These are phyloP conservation scores for Jimgerdemannia flammicorona DNA, from an alignment of 192 early-diverging fungal species.

Conservation along the genomic window DNA sequence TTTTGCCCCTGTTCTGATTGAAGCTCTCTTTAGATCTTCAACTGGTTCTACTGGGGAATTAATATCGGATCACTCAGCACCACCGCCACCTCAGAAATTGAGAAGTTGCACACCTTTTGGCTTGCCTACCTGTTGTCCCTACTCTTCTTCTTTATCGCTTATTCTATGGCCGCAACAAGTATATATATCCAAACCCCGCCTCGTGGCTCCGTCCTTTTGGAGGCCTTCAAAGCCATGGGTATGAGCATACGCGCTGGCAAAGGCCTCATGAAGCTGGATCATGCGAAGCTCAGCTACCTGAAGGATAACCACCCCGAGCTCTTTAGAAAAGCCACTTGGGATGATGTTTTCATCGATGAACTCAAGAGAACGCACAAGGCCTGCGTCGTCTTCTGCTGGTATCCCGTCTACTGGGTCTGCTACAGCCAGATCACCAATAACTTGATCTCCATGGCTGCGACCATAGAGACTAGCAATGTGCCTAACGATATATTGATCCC, in stretches of 20 bases:
- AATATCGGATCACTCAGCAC: conserved; percentile 64
- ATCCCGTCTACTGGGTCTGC: conserved; percentile 73
- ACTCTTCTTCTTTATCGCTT: conserved; percentile 52
- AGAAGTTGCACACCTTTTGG: conserved; percentile 57
- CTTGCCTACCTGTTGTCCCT: conserved; percentile 55
- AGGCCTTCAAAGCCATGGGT: conserved; percentile 37
- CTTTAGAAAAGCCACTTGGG: conserved; percentile 45
- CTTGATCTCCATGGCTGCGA: conserved; percentile 55
- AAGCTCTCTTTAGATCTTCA: conserved; percentile 54
- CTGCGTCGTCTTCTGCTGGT: conserved; percentile 67
- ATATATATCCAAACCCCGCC: conserved; percentile 52
- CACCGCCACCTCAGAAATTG: conserved; percentile 51
- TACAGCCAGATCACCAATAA: conserved; percentile 63
- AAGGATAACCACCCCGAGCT: conserved; percentile 21
- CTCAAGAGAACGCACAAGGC: conserved; percentile 54
- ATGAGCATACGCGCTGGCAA: conserved; percentile 29
- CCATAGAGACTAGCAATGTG: conserved; percentile 50
- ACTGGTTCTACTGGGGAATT: conserved; percentile 81
- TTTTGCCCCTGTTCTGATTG: no score
- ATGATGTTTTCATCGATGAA: conserved; percentile 72
- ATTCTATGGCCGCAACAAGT: conserved; percentile 41
- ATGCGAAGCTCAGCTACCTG: conserved; percentile 56
- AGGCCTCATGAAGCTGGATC: conserved; percentile 42
- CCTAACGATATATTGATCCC: conserved; percentile 71
- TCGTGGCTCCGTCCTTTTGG: conserved; percentile 56